These are phyloP conservation scores for Leonotis leonurus DNA, from an alignment of 257 asterid genomes.

Conservation along the genomic window DNA sequence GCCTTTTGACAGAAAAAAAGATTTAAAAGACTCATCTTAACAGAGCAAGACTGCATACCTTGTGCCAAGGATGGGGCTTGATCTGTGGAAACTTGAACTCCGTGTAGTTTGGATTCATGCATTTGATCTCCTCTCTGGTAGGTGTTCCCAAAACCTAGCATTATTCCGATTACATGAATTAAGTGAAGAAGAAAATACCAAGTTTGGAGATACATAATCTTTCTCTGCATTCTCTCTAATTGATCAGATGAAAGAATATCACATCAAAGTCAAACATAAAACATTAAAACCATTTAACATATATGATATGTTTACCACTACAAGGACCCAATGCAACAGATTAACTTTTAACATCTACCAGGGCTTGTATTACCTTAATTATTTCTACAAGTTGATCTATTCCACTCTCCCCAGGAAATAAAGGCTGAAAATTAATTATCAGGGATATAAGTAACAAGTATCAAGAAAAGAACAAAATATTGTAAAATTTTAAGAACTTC, in stretches of 20 bases:
- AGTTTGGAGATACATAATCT: neutral
- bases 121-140: conserved; percentile 91
- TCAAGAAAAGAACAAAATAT: conserved; percentile 6
- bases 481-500: conserved; percentile 1
- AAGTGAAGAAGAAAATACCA: neutral
- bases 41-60: conserved; percentile 38
- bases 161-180: conserved; percentile 16
- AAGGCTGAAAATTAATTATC: conserved; percentile 53
- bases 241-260: neutral
- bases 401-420: conserved; percentile 99
- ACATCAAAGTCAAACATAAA: neutral
- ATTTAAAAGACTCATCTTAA: no score
- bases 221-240: conserved; percentile 2
- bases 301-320: neutral
- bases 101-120: conserved; percentile 93
- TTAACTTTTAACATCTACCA: neutral
- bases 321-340: conserved; percentile 1
- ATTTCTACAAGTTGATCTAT: conserved; percentile 95
- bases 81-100: conserved; percentile 95
- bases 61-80: conserved; percentile 99
- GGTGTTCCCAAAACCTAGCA: conserved; percentile 95
- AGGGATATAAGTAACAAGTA: conserved; percentile 18
- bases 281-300: conserved; percentile 2
- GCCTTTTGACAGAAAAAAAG: no score
- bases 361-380: conserved; percentile 64